A percentile compares a stretch with the other conserved stretches of the same genome.
These are phyloP conservation scores for Talaromyces wortmannii DNA, from an alignment of 495 filamentous ascomycete species.

Conservation along the genomic window DNA sequence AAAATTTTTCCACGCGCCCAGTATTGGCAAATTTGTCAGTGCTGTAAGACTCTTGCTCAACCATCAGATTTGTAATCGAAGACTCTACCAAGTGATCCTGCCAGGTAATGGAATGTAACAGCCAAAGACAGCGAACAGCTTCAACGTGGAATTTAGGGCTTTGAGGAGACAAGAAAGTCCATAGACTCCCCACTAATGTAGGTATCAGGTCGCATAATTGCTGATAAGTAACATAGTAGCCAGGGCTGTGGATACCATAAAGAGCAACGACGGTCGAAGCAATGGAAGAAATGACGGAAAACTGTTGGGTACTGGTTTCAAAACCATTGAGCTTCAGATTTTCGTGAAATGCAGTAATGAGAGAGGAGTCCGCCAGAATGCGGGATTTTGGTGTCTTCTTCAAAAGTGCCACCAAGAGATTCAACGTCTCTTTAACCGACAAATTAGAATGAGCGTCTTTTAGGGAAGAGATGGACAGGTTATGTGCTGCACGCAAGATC, in stretches of 20 bases:
- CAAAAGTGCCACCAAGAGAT: slow-evolving; percentile 49
- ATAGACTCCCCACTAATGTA: slow-evolving; percentile 61
- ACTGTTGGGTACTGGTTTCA: slow-evolving; percentile 24
- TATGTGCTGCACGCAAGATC: slow-evolving; percentile 54
- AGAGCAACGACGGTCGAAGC: slow-evolving; percentile 55
- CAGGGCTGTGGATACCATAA: slow-evolving; percentile 43
- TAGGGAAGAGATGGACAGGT: slow-evolving; percentile 38
- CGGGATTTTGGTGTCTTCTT: slow-evolving; percentile 49
- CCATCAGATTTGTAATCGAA: slow-evolving; percentile 68
- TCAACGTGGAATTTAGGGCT: slow-evolving; percentile 92
- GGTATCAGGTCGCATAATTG: slow-evolving; percentile 61
- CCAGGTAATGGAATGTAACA: slow-evolving; percentile 62
- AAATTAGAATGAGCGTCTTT: slow-evolving; percentile 13
- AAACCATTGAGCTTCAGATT: slow-evolving; percentile 13
- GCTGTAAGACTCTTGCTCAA: slow-evolving; percentile 27
- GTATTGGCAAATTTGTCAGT: slow-evolving; percentile 24
- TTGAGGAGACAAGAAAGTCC: slow-evolving; percentile 70
- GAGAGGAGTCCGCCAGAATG: slow-evolving; percentile 40
- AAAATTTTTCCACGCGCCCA: slow-evolving; percentile 49
- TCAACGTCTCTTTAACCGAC: slow-evolving; percentile 32
- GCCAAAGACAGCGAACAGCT: slow-evolving; percentile 78
- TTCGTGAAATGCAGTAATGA: slow-evolving; percentile 50
- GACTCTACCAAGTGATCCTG: slow-evolving; percentile 65
- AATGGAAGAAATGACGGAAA: slow-evolving; percentile 49
- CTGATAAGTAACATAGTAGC: slow-evolving; percentile 42